Base-by-base conservation (phyloP, 164 flowering plant species). In the Kingdonia uniflora region DNA sequence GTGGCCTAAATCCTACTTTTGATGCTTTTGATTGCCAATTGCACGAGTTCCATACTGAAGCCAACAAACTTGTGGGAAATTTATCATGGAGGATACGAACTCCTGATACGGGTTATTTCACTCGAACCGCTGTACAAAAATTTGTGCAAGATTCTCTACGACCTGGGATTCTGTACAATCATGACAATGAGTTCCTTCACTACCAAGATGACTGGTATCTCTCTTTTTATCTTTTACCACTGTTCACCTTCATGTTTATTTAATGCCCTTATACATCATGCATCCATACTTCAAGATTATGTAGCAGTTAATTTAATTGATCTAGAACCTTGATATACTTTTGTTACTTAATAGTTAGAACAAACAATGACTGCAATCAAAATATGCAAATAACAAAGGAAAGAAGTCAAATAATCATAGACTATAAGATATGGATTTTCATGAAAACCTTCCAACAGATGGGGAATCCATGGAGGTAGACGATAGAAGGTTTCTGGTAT, bases 151-250 rank as follows among this genome's bases (percentile, higher is more conserved):
- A 88, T 68, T 85, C 95, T 8, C 12, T 41, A n/a, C 81, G 80
- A 42, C 94, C 95, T 12, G 95, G 85, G 19, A 61, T 84, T 35
- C 80, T 92, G 37, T 85, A 88, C 77, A 88, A 92, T 71, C 98
- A 92, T 50, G 91, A 73, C 64, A 88, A 92, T 58, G 98, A 92
- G 66, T 88, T 65, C 68, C 96, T 88, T 61, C 95, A 88, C 70
- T 85, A 92, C 66, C 80, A 92, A 77, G 98, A 92, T 72, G 98
- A 92, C 65, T 92, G 96, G 95, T 91, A 66, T 54, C 2, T 69
- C 51, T 64, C 65, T 58, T 51, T 17, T 49, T 37, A 20, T 25
- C 35, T 33, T 25, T 42, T 7, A 14, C 15, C 26, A 19, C 19
- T 55, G 8, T n/a, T 26, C 2, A 10, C 8, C 8, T 19, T 15